Conservation (phyloP, 2,329 filamentous ascomycete genomes). For the Phaeophleospora eucalypticola region DNA sequence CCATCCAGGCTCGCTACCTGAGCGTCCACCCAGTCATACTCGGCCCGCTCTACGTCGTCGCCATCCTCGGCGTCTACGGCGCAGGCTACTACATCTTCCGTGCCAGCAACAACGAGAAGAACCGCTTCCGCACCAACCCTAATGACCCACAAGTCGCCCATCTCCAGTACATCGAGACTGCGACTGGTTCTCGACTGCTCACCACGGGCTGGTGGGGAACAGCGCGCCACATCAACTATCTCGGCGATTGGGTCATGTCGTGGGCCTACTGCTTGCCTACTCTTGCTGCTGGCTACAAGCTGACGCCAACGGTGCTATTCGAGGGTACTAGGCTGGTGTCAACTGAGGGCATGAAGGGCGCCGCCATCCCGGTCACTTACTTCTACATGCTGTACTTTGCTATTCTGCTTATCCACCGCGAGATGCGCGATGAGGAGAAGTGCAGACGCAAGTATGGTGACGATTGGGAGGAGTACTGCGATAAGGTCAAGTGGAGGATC, state of each 20-base stretch:
- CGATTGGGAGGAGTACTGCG: slow-evolving; percentile 87
- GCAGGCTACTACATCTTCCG: slow-evolving; percentile 90
- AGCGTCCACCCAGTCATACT: slow-evolving; percentile 77
- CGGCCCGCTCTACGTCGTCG: slow-evolving; percentile 61
- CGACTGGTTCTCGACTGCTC: slow-evolving; percentile 73
- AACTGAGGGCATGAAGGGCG: slow-evolving; percentile 62
- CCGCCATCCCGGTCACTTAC: slow-evolving; percentile 85
- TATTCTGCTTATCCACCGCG: slow-evolving; percentile 78
- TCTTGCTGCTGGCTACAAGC: slow-evolving; percentile 74
- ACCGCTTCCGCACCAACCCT: slow-evolving; percentile 84
- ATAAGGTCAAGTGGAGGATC: slow-evolving; percentile 75
- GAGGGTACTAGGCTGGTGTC: slow-evolving; percentile 57
- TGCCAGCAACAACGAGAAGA: slow-evolving; percentile 90
- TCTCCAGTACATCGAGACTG: slow-evolving; percentile 81
- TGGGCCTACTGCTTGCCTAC: slow-evolving; percentile 90
- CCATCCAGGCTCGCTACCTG: slow-evolving; percentile 78
- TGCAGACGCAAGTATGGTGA: slow-evolving; percentile 86
- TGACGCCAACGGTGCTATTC: slow-evolving; percentile 57
- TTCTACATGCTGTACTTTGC: slow-evolving; percentile 94
- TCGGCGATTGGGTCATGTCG: slow-evolving; percentile 90
- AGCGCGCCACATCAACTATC: slow-evolving; percentile 90
- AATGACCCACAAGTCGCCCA: slow-evolving; percentile 73
- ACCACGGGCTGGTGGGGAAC: slow-evolving; percentile 90
- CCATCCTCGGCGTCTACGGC: slow-evolving; percentile 63
- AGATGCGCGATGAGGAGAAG: slow-evolving; percentile 84